Base-by-base conservation (phyloP, 2,329 filamentous ascomycete genomes). In the Tolypocladium amazonense region DNA sequence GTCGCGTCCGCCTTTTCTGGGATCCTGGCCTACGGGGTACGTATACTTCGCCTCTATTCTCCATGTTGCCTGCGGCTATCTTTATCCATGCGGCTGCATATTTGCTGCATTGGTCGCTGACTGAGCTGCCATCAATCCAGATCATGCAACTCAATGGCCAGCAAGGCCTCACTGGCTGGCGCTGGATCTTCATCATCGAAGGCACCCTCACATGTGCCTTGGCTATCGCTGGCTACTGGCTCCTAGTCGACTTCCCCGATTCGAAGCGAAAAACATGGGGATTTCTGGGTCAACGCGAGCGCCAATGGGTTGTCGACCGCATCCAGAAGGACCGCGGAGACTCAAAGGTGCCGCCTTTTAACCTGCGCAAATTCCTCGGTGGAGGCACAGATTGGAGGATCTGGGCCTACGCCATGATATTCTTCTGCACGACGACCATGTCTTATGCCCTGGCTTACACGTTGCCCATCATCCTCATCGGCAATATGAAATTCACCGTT, bases 381-480 rank as follows among this genome's bases (percentile, higher is more conserved):
- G 75, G 76, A 27, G 79, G 76, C 1, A 61, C 67, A 2, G 81
- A 86, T 72, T 78, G 74, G 75, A 83, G 82, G 70, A 75, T 87
- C 60, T 88, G 86, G 86, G 78, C 72, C 0, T 88, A 85, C 65
- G 83, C 79, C 59, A 65, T 85, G 64, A 77, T 86, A 65, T 83
- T 82, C 68, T 84, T 85, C 75, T 84, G 83, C 71, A 82, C 83
- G 2, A 91, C 89, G 0, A 89, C 88, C 14, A 82, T 89, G 57
- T 81, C 81, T 1, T 94, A 94, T 70, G 85, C 89, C 0, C 81
- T 94, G 11, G 87, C 88, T 2, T 93, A 89, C 72, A 93, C 92
- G 69, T 74, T 92, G 4, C 89, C 90, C 8, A 83, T 92, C 67
- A 89, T 94, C 65, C 82, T 95, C 18, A 72, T 76, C 56, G 66